phyloP scores from a whole-genome alignment of 2,329 filamentous ascomycete species.

The Blastomyces silverae region DNA sequence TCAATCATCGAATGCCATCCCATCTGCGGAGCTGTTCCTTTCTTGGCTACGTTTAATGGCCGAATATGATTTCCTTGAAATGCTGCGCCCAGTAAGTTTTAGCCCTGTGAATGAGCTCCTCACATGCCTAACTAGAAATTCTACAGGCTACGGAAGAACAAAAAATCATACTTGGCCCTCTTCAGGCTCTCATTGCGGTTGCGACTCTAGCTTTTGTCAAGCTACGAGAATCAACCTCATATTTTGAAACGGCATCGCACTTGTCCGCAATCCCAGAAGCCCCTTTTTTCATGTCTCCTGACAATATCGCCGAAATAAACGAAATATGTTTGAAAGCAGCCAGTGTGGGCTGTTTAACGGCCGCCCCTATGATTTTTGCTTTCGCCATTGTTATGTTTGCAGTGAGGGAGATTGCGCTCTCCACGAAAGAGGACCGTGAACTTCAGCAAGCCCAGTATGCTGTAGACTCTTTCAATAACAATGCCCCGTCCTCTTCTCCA shows the following conservation, averaged over 20 bases:
- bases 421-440: constrained; percentile 51
- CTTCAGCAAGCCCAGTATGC: constrained; percentile 39
- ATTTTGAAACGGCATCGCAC: constrained; percentile 33
- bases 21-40: constrained; percentile 53
- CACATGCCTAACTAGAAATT: constrained; percentile 23
- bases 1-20: constrained; percentile 53
- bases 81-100: constrained; percentile 50
- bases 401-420: constrained; percentile 58
- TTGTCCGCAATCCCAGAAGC: constrained; percentile 29
- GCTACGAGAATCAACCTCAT: constrained; percentile 53
- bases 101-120: constrained; percentile 15
- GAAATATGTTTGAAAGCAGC: constrained; percentile 59
- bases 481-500: constrained; percentile 30
- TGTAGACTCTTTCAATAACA: constrained; percentile 37
- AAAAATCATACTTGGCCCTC: constrained; percentile 42
- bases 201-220: constrained; percentile 69
- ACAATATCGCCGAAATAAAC: constrained; percentile 66
- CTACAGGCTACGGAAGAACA: constrained; percentile 38
- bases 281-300: constrained; percentile 62
- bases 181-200: constrained; percentile 63
- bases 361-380: constrained; percentile 67
- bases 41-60: constrained; percentile 71
- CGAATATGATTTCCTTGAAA: constrained; percentile 62
- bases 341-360: constrained; percentile 51
- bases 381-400: constrained; percentile 72